Evolutionary conservation across 176 grass and related monocot species (phyloP).

Genomic region (Eleusine coracana): DNA sequence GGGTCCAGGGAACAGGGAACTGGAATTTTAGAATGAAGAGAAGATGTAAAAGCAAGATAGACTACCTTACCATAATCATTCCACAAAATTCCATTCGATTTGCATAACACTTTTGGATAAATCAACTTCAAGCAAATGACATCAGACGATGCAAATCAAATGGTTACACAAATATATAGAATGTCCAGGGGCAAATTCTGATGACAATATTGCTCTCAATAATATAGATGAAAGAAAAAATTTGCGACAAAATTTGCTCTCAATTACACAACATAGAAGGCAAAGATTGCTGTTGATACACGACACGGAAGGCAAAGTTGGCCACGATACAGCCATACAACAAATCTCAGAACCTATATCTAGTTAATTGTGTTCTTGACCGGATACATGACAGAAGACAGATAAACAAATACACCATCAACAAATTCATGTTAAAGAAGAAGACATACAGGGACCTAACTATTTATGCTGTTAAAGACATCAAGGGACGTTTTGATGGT

Average conservation of each 20-base stretch:
- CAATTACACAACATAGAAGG: not conserved
- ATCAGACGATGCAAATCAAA: not conserved
- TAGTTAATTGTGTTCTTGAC: not conserved
- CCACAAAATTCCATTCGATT: not conserved
- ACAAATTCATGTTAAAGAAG: not conserved
- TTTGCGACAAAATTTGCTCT: not conserved
- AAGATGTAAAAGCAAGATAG: not conserved
- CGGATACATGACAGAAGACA: not conserved
- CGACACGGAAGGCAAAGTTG: not conserved
- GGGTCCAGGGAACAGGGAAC: too few relatives aligned
- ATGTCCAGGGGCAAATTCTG: not conserved
- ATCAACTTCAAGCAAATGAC: not conserved
- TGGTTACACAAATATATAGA: not conserved
- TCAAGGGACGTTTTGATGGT: not conserved
- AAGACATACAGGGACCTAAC: not conserved
- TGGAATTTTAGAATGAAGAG: not conserved
- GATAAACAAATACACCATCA: not conserved
- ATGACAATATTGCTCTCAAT: not conserved
- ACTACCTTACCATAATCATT: not conserved
- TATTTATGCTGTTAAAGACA: not conserved
- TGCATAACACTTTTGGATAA: not conserved
- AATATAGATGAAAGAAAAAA: not conserved
- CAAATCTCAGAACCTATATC: not conserved
- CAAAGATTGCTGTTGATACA: not conserved
- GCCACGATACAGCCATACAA: slow-evolving; percentile 15